These are phyloP conservation scores for Marasmius fiardii DNA, from an alignment of 1,284 basidiomycete species.

Conservation along the genomic window DNA sequence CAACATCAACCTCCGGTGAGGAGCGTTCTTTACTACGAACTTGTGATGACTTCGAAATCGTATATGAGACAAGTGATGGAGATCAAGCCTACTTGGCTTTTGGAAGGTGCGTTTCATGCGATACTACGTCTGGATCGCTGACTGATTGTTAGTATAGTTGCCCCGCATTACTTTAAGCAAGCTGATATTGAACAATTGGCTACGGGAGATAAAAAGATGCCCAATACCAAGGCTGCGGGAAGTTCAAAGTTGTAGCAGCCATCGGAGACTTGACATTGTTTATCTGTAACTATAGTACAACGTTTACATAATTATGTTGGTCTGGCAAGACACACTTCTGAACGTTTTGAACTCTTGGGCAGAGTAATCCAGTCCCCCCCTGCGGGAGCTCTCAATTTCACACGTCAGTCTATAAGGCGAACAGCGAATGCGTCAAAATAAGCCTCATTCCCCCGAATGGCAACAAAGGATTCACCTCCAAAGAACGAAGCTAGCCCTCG, in stretches of 20 bases:
- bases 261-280: not conserved
- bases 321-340: too few species aligned
- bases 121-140: not conserved
- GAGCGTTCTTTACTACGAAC: slow-evolving; percentile 92
- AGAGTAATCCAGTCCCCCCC: too few species aligned
- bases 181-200: slow-evolving; percentile 84
- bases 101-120: slow-evolving; percentile 66
- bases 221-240: slow-evolving; percentile 49
- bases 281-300: not conserved
- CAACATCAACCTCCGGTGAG: slow-evolving; percentile 92
- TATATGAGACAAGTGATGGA: slow-evolving; percentile 96
- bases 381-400: too few species aligned
- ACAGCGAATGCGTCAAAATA: too few species aligned
- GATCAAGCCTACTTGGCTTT: slow-evolving; percentile 90
- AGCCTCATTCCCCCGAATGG: too few species aligned
- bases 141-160: slow-evolving; percentile 50
- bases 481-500: too few species aligned
- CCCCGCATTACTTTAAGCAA: slow-evolving; percentile 92
- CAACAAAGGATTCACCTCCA: too few species aligned
- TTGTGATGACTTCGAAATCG: slow-evolving; percentile 86
- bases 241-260: slow-evolving; percentile 18
- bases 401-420: too few species aligned
- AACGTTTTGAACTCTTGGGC: too few species aligned
- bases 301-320: not conserved
- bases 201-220: slow-evolving; percentile 88